Evolutionary conservation across 1,284 basidiomycete species (phyloP).

Genomic region (Austroboletus olivaceoglutinosus): DNA sequence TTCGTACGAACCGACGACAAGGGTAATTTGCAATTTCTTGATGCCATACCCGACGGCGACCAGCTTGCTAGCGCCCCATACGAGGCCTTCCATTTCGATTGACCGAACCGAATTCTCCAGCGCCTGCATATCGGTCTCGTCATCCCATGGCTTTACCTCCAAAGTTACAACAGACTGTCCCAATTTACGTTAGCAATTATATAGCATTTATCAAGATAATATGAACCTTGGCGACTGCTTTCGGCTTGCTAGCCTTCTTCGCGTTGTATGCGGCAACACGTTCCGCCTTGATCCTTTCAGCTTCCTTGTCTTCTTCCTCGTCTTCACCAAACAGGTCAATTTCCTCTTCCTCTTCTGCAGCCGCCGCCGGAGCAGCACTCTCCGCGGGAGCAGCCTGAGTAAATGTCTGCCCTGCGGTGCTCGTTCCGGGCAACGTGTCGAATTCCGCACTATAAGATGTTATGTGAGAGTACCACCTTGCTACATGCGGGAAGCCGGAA

Average conservation of each 20-base stretch:
- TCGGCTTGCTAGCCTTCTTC: constrained; percentile 92
- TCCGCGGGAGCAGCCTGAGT: constrained; percentile 47
- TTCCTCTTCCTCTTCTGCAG: constrained; percentile 88
- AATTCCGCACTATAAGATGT: constrained; percentile 82
- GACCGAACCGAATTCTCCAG: constrained; percentile 85
- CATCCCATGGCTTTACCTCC: constrained; percentile 99
- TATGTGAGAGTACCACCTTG: constrained; percentile 96
- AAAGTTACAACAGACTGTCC: constrained; percentile 88
- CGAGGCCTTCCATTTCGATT: constrained; percentile 87
- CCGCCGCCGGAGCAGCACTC: constrained; percentile 46
- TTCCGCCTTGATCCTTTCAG: constrained; percentile 92
- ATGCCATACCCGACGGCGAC: constrained; percentile 95
- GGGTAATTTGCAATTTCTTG: constrained; percentile 88
- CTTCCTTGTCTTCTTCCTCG: constrained; percentile 90
- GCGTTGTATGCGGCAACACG: constrained; percentile 93
- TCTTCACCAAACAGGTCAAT: constrained; percentile 93
- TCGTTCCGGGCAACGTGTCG: constrained; percentile 78
- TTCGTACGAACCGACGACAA: constrained; percentile 82
- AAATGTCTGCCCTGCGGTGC: constrained; percentile 78
- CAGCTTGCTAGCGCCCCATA: constrained; percentile 92
- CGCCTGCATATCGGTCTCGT: constrained; percentile 94
- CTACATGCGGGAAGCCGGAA: constrained; percentile 71
- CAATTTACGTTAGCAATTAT: constrained; percentile 11
- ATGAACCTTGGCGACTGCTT: constrained; percentile 84
- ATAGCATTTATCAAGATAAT: constrained; percentile 1